phyloP scores from a whole-genome alignment of 31 red algal genomes.

The Odonthalia washingtoniensis region DNA sequence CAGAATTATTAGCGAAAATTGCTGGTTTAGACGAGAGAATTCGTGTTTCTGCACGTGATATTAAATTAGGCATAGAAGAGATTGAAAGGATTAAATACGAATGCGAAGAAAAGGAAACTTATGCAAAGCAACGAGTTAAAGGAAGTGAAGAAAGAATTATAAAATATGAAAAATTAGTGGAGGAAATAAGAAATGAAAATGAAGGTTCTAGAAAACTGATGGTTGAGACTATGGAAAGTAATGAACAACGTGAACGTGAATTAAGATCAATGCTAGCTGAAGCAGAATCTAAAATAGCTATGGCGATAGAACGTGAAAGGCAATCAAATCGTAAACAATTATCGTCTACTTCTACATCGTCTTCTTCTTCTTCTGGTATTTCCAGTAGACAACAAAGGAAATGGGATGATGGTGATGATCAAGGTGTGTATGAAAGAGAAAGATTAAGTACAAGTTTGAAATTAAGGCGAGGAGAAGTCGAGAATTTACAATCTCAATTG shows the following conservation, averaged over 20 bases:
- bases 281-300: background rate
- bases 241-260: background rate
- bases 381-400: background rate
- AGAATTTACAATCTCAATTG: conserved; percentile 69
- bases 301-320: background rate
- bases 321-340: background rate
- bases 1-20: conserved; percentile 33
- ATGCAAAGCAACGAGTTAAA: conserved; percentile 37
- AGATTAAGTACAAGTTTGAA: conserved; percentile 57
- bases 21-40: conserved; percentile 60
- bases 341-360: background rate
- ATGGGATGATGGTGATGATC: background rate
- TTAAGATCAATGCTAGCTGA: background rate
- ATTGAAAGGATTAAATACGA: conserved; percentile 36
- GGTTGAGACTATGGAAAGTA: background rate
- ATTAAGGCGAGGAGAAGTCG: conserved; percentile 72
- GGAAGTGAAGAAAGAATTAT: conserved; percentile 18
- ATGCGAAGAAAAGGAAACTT: background rate
- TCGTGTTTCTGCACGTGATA: conserved; percentile 48
- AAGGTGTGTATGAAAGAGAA: conserved; percentile 64
- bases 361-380: background rate
- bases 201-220: background rate
- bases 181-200: background rate
- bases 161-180: background rate
- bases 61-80: conserved; percentile 28